phyloP scores from a whole-genome alignment of 2,329 filamentous ascomycete genomes.

The Cladosporium oxysporum region DNA sequence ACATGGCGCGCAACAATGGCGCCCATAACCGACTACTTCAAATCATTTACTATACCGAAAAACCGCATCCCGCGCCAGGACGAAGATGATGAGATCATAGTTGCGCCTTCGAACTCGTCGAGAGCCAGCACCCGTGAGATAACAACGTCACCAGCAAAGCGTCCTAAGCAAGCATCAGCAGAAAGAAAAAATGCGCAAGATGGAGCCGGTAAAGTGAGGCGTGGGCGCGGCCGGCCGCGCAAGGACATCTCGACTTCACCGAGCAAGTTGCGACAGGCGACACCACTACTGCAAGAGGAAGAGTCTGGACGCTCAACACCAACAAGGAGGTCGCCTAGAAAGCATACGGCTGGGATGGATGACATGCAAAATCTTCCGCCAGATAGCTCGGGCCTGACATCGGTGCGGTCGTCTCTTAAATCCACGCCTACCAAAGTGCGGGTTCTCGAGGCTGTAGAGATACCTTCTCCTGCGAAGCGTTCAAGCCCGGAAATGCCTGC shows the following conservation, averaged over 20 bases:
- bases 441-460: constrained; percentile 19
- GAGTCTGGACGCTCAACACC: constrained; percentile 2
- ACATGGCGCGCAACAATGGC: constrained; percentile 10
- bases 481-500: neutral
- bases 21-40: constrained; percentile 51
- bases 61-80: constrained; percentile 27
- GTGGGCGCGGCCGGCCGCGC: constrained; percentile 11
- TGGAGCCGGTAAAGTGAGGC: neutral
- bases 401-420: constrained; percentile 1
- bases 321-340: constrained; percentile 9
- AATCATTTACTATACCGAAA: constrained; percentile 38
- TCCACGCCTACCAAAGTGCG: neutral
- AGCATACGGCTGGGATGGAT: neutral
- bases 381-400: constrained; percentile 8
- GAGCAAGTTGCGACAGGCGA: neutral
- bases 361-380: neutral
- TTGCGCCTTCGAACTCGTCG: constrained; percentile 24
- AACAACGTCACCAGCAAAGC: neutral
- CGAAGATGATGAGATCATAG: constrained; percentile 31
- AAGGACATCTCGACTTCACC: constrained; percentile 1
- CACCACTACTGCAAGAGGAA: neutral
- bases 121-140: neutral
- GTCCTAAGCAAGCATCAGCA: neutral
- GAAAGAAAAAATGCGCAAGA: neutral
- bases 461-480: constrained; percentile 20